Conservation (phyloP, 805 yeast genomes). For the Dipodascopsis uninucleata region DNA sequence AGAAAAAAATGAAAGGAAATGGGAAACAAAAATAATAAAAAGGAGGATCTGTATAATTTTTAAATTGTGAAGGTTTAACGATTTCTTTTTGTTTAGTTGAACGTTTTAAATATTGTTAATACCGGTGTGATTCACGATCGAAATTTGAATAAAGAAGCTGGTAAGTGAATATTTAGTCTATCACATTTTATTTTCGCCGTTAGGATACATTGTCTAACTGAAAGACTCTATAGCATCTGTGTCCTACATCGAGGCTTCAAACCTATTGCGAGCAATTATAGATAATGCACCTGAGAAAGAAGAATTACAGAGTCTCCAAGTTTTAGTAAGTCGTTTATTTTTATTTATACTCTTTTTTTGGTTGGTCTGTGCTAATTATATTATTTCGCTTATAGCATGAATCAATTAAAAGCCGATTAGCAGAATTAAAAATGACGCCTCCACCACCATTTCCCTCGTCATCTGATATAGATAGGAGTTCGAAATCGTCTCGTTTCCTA, state of each 20-base stretch:
- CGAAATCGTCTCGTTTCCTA: too few species aligned
- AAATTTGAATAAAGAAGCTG: slow-evolving; percentile 1
- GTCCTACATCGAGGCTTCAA: slow-evolving; percentile 18
- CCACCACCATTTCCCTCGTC: too few species aligned
- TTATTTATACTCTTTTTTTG: too few species aligned
- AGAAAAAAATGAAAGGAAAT: neutral
- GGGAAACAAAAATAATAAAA: neutral
- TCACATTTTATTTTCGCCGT: neutral
- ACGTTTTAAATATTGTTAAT: slow-evolving; percentile 11
- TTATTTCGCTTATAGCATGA: too few species aligned
- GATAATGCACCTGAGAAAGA: too few species aligned
- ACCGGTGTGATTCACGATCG: slow-evolving; percentile 12
- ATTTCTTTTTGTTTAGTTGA: neutral
- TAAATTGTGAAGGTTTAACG: neutral
- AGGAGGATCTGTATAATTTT: neutral
- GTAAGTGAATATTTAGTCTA: neutral
- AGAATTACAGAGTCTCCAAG: too few species aligned
- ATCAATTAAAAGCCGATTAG: too few species aligned
- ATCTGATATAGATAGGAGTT: too few species aligned
- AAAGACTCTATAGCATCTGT: slow-evolving; percentile 7
- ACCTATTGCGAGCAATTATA: slow-evolving; percentile 2
- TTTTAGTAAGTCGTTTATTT: too few species aligned
- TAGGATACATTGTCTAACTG: neutral
- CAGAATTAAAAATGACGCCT: too few species aligned
- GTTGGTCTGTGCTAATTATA: too few species aligned